A percentile compares a stretch with the other conserved stretches of the same genome.
phyloP scores from a whole-genome alignment of 192 early-diverging fungal genomes.

The Linnemannia zychae region DNA sequence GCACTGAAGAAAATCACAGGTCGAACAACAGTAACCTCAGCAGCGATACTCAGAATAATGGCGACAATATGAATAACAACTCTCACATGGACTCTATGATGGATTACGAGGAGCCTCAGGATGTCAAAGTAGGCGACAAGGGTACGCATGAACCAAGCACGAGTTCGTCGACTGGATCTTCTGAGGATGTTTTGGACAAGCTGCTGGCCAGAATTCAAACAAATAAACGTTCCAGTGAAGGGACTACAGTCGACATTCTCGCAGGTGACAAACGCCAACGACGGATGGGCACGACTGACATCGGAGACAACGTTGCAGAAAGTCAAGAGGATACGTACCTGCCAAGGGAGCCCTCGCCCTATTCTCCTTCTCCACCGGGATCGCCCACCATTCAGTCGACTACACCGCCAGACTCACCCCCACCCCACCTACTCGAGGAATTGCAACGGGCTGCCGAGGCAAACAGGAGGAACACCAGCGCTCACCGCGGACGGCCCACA shows the following conservation, averaged over 20 bases:
- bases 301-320: constrained; percentile 18
- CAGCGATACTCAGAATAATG: neutral
- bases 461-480: neutral
- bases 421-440: constrained; percentile 36
- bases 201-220: constrained; percentile 66
- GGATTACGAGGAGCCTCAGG: neutral
- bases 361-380: constrained; percentile 43
- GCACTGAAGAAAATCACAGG: neutral
- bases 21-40: neutral
- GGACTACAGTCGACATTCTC: constrained; percentile 49
- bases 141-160: constrained; percentile 22
- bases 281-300: constrained; percentile 23
- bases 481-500: neutral
- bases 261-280: constrained; percentile 51
- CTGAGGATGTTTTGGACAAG: constrained; percentile 65
- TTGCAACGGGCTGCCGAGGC: neutral
- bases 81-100: neutral
- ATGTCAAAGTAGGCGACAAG: constrained; percentile 41
- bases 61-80: neutral
- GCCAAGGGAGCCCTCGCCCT: constrained; percentile 52
- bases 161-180: constrained; percentile 36
- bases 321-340: constrained; percentile 31
- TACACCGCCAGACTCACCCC: constrained; percentile 28
- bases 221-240: constrained; percentile 44
- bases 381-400: constrained; percentile 29